These are phyloP conservation scores for Ensete ventricosum DNA, from an alignment of 176 grass and related monocot genomes.

Conservation along the genomic window DNA sequence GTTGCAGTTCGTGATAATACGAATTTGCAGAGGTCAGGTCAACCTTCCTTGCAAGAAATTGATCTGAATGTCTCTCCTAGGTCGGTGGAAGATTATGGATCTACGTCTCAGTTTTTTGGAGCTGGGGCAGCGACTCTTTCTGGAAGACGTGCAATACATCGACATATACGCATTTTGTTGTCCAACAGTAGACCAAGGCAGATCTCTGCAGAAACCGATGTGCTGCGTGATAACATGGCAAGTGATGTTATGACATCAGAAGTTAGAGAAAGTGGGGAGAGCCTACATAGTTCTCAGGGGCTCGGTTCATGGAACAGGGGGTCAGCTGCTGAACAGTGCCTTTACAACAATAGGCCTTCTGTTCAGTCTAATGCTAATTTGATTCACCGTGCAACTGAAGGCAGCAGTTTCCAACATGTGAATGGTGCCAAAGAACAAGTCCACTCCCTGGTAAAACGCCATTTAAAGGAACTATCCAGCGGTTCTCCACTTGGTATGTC, in stretches of 20 bases:
- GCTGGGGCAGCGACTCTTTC: constrained; percentile 42
- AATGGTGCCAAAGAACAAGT: constrained; percentile 53
- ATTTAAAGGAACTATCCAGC: constrained; percentile 34
- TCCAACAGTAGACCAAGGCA: constrained; percentile 25
- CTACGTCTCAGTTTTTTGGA: constrained; percentile 30
- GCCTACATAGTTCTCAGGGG: constrained; percentile 13
- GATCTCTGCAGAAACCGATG: neutral
- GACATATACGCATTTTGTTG: constrained; percentile 45
- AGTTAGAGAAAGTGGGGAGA: constrained; percentile 19
- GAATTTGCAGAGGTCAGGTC: constrained; percentile 24
- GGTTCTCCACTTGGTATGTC: constrained; percentile 42
- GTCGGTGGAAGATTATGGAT: constrained; percentile 27
- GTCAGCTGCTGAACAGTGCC: constrained; percentile 26
- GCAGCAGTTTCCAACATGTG: constrained; percentile 36
- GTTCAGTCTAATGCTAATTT: constrained; percentile 34
- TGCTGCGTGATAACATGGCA: neutral
- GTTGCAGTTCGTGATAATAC: constrained; percentile 5
- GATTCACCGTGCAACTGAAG: constrained; percentile 30
- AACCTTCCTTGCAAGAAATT: constrained; percentile 34
- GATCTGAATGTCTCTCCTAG: constrained; percentile 81
- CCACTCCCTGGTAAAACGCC: constrained; percentile 37
- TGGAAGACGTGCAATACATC: constrained; percentile 39
- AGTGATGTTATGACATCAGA: constrained; percentile 2
- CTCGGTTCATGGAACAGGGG: constrained; percentile 26
- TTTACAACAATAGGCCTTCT: constrained; percentile 26